Evolutionary conservation across 257 asterid species (phyloP), one percentile per base, ranked within the genome.

Genomic region (Rehmannia glutinosa): DNA sequence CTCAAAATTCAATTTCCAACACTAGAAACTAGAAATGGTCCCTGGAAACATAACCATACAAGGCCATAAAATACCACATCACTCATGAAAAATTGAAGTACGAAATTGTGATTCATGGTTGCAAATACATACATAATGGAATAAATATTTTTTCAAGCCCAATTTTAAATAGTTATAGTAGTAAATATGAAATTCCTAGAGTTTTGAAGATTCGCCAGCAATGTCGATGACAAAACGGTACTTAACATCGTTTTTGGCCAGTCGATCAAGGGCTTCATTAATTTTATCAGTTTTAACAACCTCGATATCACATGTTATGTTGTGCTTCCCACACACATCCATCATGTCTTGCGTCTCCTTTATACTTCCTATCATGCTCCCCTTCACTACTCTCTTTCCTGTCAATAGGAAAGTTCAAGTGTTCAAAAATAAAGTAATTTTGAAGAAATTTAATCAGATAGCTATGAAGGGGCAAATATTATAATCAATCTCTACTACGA

Each of bases 271-370:
- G 3, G 98, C 92, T 52, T 81, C 80, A 19, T 92, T 87, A 39
- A 92, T 87, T 33, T 69, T 8, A 50, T 81, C 70, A 0, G 86
- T 76, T 2, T 27, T 66, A 32, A 92, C 84, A 12, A 83, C 67
- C 66, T 92, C 97, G 38, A 89, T 65, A 21, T 92, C 97, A 42
- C 96, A 89, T 17, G 82, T 64, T 43, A 89, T 87, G 66, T 85
- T 87, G 61, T 80, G 81, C 57, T 87, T 65, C 11, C 89, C 98
- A 15, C 98, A 89, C 38, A 84, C 12, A 43, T 89, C 83, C 76
- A 92, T 76, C 98, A 92, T 92, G 27, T 89, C 96, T 42, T 89
- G 98, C 0, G 96, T 92, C 70, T 92, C 97, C 64, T 87, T 75
- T 1, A 89, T 92, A 73, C 91, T 83, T 30, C 98, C 97, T 0